These are phyloP conservation scores for Chrysosporium keratinophilum DNA, from an alignment of 2,329 filamentous ascomycete species.

Conservation along the genomic window DNA sequence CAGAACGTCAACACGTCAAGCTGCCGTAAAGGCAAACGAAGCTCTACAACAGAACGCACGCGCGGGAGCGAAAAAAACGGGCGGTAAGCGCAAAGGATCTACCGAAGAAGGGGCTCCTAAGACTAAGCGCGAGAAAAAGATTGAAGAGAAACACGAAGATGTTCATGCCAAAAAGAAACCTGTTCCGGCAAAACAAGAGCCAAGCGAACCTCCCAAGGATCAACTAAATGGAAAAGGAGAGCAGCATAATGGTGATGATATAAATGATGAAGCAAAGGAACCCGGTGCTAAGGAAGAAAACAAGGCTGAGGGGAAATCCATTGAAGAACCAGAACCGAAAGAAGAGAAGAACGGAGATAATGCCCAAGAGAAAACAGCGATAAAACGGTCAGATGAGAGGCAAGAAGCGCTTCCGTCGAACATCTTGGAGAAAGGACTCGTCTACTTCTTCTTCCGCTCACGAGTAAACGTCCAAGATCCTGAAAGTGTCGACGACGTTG, in stretches of 20 bases:
- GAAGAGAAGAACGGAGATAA: slow-evolving; percentile 8
- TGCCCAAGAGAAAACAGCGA: slow-evolving; percentile 25
- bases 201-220: slow-evolving; percentile 16
- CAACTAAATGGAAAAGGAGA: slow-evolving; percentile 18
- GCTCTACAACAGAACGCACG: slow-evolving; percentile 29
- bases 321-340: slow-evolving; percentile 2
- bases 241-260: slow-evolving; percentile 9
- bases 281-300: slow-evolving; percentile 12
- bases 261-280: slow-evolving; percentile 18
- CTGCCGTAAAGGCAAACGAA: slow-evolving; percentile 36
- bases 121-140: slow-evolving; percentile 32
- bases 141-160: slow-evolving; percentile 9
- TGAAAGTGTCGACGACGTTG: slow-evolving; percentile 58
- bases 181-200: background rate
- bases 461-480: slow-evolving; percentile 65
- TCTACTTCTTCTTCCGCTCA: slow-evolving; percentile 82
- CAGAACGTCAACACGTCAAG: slow-evolving; percentile 35
- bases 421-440: slow-evolving; percentile 75
- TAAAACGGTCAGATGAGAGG: slow-evolving; percentile 43
- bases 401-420: slow-evolving; percentile 46
- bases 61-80: slow-evolving; percentile 21
- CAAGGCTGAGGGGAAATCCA: slow-evolving; percentile 12
- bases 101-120: slow-evolving; percentile 20
- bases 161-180: slow-evolving; percentile 2
- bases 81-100: slow-evolving; percentile 34